These are phyloP conservation scores for Botrytis elliptica DNA, from an alignment of 2,329 filamentous ascomycete species.

Conservation along the genomic window DNA sequence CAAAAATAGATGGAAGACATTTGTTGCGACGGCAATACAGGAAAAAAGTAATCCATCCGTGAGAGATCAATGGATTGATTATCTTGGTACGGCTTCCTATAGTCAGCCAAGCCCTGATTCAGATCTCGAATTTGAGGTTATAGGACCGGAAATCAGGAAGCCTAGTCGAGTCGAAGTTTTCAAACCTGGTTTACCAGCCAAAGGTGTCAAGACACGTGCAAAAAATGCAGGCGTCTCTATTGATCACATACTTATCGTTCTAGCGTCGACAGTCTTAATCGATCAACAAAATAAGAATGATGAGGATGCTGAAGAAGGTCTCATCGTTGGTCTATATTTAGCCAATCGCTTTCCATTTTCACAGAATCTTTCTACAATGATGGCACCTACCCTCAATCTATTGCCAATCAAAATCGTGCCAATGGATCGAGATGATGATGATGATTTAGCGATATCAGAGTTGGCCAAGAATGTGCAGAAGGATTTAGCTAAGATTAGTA, in stretches of 20 bases:
- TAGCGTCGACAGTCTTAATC: constrained; percentile 48
- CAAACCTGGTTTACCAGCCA: constrained; percentile 48
- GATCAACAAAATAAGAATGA: not conserved
- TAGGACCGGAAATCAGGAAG: not conserved
- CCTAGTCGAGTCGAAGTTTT: constrained; percentile 43
- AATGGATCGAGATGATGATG: constrained; percentile 25
- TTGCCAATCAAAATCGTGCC: constrained; percentile 65
- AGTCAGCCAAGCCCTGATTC: not conserved
- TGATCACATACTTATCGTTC: constrained; percentile 71
- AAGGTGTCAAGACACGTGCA: constrained; percentile 44
- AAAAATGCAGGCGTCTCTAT: constrained; percentile 59
- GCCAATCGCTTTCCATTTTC: constrained; percentile 66
- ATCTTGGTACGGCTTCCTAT: not conserved
- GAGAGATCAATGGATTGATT: constrained; percentile 19
- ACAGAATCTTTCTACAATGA: constrained; percentile 48
- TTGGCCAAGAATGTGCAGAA: constrained; percentile 62
- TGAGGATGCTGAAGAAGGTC: constrained; percentile 38
- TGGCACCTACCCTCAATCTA: constrained; percentile 75
- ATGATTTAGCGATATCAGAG: constrained; percentile 42
- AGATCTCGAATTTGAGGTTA: not conserved
- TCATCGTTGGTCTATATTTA: constrained; percentile 77
- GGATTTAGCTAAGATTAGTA: constrained; percentile 64
- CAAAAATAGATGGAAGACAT: constrained; percentile 44
- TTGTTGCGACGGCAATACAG: not conserved
- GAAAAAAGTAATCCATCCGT: not conserved